Evolutionary conservation across 306 rosid genomes (phyloP), one percentile per base, ranked within the genome.

Genomic region (Rosa persica): DNA sequence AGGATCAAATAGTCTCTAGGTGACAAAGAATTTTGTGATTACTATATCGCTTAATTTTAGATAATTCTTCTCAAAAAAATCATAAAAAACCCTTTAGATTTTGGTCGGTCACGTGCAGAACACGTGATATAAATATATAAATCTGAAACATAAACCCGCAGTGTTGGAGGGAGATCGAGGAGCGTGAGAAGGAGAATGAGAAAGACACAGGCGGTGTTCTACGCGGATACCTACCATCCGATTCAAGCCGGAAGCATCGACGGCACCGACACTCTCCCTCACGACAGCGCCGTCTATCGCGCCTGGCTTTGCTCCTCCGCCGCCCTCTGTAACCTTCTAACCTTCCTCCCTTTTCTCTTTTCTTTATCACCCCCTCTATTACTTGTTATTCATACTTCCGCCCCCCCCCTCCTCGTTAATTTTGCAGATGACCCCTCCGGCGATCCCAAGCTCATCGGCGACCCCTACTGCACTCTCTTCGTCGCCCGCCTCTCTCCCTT

Each of bases 211-310:
- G 78, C 86, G 22, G 94, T 91, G 19, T 93, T 91, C 87, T 93
- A 91, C 57, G 90, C 98, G n/a, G 83, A 88, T 36, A 66, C 88
- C 3, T 94, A 94, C 73, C 97, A 94, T 78, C 97, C 96, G 8
- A 92, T 94, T 46, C 98, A 94, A 77, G 92, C 87, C 70, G 97
- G 98, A n/a, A 94, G 98, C 89, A 94, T 94, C 25, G 96, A 94
- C 78, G 97, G 96, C 86, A 94, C 97, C 38, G 94, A 94, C 55
- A 55, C 86, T 73, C 86, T 89, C 70, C 94, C 97, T 25, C 98
- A 94, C 79, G 98, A 94, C 79, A 89, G 88, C 52, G 97, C 97
- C 52, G 74, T 92, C 81, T 88, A 80, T 78, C 85, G 97, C 17
- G 97, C 98, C 44, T 89, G 86, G 20, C 94, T 94, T 27, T 94